Evolutionary conservation across 306 rosid genomes (phyloP), one percentile per base, ranked within the genome.

Genomic region (Crotalaria pallida): DNA sequence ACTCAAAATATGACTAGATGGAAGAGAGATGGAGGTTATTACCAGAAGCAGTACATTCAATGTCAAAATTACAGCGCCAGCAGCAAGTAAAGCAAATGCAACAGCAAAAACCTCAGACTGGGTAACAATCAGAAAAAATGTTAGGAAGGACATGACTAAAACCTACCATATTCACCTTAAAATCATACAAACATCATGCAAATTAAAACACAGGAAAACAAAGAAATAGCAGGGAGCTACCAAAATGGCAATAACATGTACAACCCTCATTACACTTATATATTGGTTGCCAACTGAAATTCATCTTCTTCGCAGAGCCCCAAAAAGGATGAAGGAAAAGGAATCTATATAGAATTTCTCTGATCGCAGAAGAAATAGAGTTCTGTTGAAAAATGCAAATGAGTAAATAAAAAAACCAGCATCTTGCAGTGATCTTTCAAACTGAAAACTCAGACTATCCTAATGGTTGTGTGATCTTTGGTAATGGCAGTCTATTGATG

Each of bases 31-130:
- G 61, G 72, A 26, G 62, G 53, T 10, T 13, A 62, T 80, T 95
- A 95, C 99, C 96, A 94, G 96, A 27, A 94, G 97, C 72, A 94
- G 89, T 8, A 95, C 99, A 83, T 95, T 95, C 90, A 95, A 64
- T 27, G 97, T 95, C 83, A 95, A 80, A 80, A 95, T 82, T 65
- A 94, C 88, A 65, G 96, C 97, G 27, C 99, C 97, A 43, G 91
- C 92, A 71, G 99, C 99, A 70, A 94, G 99, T 40, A 94, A 88
- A 27, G 97, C 99, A 84, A 94, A 94, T 52, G 97, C 96, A 77
- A 91, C 99, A 22, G 97, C 99, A 29, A 94, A 94, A 48, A 94
- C 99, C 80, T 95, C 99, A 62, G 96, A 87, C 99, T 95, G 92
- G 43, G 53, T 71, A 59, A 75, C 21, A 61, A 61, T 19, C 44